Evolutionary conservation across 352 stramenopile species (phyloP).

Genomic region (Plasmopara halstedii): DNA sequence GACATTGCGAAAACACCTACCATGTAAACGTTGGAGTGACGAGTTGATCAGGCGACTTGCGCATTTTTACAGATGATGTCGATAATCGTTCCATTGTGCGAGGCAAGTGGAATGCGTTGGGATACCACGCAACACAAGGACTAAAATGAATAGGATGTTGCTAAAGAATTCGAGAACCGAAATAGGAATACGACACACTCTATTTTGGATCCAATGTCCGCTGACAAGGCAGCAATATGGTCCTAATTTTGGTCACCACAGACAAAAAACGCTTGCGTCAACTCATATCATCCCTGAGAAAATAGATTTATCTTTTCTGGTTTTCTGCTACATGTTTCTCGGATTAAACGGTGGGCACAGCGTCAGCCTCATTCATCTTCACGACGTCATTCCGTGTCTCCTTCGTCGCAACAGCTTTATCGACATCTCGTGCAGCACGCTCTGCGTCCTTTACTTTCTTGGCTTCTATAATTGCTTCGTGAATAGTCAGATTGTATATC

Average conservation of each 20-base stretch:
- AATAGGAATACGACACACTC: slow-evolving; percentile 2
- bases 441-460: slow-evolving; percentile 47
- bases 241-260: not conserved
- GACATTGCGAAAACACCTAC: slow-evolving; percentile 17
- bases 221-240: not conserved
- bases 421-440: slow-evolving; percentile 19
- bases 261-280: no score
- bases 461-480: slow-evolving; percentile 31
- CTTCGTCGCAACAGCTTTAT: not conserved
- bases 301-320: no score
- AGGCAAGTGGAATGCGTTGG: no score
- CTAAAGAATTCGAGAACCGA: not conserved
- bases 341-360: no score
- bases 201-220: not conserved
- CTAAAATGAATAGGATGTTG: not conserved
- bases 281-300: no score
- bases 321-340: no score
- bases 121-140: no score
- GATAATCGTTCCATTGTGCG: slow-evolving; percentile 7
- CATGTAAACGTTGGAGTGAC: slow-evolving; percentile 66
- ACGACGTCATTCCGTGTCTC: no score
- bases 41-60: slow-evolving; percentile 17
- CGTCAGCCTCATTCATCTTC: slow-evolving; percentile 3
- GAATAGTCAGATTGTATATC: slow-evolving; percentile 47
- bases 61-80: slow-evolving; percentile 12